phyloP scores from a whole-genome alignment of 106 monocot species.

The Apostasia shenzhenica region DNA sequence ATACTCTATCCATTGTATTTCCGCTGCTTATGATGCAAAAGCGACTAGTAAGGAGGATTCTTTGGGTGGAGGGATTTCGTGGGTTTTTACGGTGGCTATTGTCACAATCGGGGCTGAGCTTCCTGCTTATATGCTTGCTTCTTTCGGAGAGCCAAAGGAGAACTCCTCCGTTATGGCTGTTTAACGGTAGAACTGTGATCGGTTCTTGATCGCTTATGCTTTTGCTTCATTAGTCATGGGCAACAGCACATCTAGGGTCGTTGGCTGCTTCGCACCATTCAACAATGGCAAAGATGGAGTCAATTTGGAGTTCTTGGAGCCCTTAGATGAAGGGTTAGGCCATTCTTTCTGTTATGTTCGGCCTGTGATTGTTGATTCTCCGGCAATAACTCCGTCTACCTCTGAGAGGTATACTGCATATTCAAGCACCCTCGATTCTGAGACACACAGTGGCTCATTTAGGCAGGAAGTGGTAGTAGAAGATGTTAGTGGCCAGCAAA shows the following conservation, averaged over 20 bases:
- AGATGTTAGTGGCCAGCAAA: conserved; percentile 34
- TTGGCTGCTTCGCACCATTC: conserved; percentile 70
- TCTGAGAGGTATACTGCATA: conserved; percentile 86
- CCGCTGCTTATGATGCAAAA: conserved; percentile 67
- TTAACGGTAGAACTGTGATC: background rate
- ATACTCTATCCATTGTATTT: conserved; percentile 20
- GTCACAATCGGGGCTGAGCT: conserved; percentile 4
- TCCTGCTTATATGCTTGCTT: conserved; percentile 40
- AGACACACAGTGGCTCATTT: conserved; percentile 75
- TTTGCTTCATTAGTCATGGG: conserved; percentile 36
- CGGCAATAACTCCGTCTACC: conserved; percentile 81
- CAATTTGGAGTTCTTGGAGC: conserved; percentile 83
- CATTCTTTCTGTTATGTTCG: conserved; percentile 98
- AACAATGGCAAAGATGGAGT: conserved; percentile 52
- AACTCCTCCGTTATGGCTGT: conserved; percentile 19
- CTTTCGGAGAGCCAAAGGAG: conserved; percentile 7
- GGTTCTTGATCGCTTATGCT: background rate
- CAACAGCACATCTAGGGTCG: conserved; percentile 62
- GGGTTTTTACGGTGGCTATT: conserved; percentile 25
- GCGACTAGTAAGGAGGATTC: conserved; percentile 26
- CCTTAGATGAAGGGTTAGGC: conserved; percentile 90
- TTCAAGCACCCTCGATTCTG: conserved; percentile 78
- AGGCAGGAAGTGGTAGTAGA: conserved; percentile 52
- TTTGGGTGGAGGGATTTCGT: conserved; percentile 51
- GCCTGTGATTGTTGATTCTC: conserved; percentile 70